These are phyloP conservation scores for Lindgomyces ingoldianus DNA, from an alignment of 495 filamentous ascomycete genomes.

Conservation along the genomic window DNA sequence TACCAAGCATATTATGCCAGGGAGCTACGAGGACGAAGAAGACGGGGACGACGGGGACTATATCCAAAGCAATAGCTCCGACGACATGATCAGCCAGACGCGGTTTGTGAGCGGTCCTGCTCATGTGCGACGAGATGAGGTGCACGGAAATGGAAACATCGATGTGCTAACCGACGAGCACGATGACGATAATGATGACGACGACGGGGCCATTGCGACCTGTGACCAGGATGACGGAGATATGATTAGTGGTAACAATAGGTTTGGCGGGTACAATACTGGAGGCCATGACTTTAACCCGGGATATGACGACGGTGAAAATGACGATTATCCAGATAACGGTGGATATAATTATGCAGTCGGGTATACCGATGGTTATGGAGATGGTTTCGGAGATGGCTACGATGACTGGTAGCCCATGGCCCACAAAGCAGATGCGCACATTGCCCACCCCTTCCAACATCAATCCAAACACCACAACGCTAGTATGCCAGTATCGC, in stretches of 20 bases:
- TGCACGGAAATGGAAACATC: not conserved
- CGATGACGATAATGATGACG: not conserved
- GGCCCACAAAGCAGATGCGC: too few species aligned
- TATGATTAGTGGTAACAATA: too few species aligned
- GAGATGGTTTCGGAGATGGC: not conserved
- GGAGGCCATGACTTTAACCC: too few species aligned
- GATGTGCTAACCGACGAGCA: not conserved
- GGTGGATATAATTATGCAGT: too few species aligned
- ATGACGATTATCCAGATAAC: not conserved
- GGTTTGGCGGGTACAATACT: too few species aligned
- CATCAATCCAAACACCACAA: too few species aligned
- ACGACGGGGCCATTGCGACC: not conserved
- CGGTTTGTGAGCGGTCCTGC: too few species aligned
- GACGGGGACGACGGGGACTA: constrained; percentile 1
- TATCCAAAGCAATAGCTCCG: not conserved
- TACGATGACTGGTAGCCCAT: not conserved
- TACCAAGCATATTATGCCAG: too few species aligned
- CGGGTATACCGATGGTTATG: not conserved
- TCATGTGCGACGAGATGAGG: too few species aligned
- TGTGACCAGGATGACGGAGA: not conserved
- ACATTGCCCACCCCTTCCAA: too few species aligned
- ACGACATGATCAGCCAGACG: not conserved
- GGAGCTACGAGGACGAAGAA: not conserved
- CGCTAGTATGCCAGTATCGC: too few species aligned
- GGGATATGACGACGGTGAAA: not conserved